Percentiles rank a stretch among this genome's conserved stretches.
These are phyloP conservation scores for Phaffia tasmanica DNA, from an alignment of 768 basidiomycete species.

Conservation along the genomic window DNA sequence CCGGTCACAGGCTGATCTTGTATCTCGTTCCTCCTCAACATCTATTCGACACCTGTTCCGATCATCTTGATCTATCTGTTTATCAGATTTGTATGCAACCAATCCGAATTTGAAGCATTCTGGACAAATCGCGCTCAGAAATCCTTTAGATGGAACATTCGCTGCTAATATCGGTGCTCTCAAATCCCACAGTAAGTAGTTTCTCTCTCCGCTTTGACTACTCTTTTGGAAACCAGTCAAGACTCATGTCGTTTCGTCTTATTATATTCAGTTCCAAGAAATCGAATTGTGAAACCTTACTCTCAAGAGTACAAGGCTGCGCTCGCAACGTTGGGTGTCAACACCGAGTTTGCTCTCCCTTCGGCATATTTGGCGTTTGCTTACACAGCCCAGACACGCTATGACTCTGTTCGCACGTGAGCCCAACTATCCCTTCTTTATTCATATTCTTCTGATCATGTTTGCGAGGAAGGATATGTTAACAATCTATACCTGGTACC, in stretches of 20 bases:
- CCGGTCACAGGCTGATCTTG: too few species aligned
- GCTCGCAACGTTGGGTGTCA: conserved; percentile 15
- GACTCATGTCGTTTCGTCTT: neutral
- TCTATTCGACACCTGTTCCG: conserved; percentile 33
- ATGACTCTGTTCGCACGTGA: neutral
- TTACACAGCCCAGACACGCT: conserved; percentile 16
- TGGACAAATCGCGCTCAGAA: conserved; percentile 10
- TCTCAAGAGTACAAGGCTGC: neutral
- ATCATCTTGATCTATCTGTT: conserved; percentile 51
- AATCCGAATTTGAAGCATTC: conserved; percentile 63
- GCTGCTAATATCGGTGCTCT: conserved; percentile 43
- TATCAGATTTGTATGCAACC: conserved; percentile 58
- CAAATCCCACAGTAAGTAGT: neutral
- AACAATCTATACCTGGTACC: too few species aligned
- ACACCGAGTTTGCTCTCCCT: conserved; percentile 1
- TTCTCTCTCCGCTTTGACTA: neutral
- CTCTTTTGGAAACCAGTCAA: neutral
- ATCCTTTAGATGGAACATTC: conserved; percentile 39
- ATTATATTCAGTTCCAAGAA: conserved; percentile 1
- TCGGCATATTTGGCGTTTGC: conserved; percentile 10
- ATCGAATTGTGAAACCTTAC: neutral
- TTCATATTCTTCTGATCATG: too few species aligned
- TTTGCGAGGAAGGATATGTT: too few species aligned
- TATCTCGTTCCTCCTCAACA: conserved; percentile 34
- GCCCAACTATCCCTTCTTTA: too few species aligned